Percentiles rank a stretch among this genome's conserved stretches.
These are phyloP conservation scores for Botryobasidium botryosum DNA, from an alignment of 768 basidiomycete genomes.

Conservation along the genomic window DNA sequence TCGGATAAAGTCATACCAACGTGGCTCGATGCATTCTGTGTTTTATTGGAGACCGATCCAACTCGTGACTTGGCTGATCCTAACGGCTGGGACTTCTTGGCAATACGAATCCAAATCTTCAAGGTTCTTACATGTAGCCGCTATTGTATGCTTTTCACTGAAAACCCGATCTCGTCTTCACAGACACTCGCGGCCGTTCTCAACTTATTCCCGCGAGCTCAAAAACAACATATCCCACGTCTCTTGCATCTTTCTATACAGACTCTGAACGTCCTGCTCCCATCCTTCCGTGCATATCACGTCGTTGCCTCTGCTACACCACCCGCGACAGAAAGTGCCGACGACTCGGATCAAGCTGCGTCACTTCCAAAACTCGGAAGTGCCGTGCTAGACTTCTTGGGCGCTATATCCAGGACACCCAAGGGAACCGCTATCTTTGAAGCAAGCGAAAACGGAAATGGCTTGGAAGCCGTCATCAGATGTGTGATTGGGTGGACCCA, in stretches of 20 bases:
- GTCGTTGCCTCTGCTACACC: conserved; percentile 23
- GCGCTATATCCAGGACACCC: too few relatives aligned
- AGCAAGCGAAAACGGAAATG: conserved; percentile 21
- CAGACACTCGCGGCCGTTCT: conserved; percentile 70
- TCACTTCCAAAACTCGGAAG: conserved; percentile 63
- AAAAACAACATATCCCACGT: conserved; percentile 29
- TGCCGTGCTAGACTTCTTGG: conserved; percentile 66
- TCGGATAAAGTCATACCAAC: conserved; percentile 62
- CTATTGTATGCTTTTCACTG: neutral
- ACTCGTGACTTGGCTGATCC: conserved; percentile 39
- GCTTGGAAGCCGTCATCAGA: conserved; percentile 31
- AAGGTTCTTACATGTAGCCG: conserved; percentile 31
- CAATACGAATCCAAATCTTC: conserved; percentile 70
- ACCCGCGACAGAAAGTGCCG: conserved; percentile 43
- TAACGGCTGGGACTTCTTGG: conserved; percentile 64
- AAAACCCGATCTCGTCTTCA: neutral
- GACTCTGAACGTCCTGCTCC: conserved; percentile 42
- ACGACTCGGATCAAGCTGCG: conserved; percentile 44
- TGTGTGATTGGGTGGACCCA: conserved; percentile 55
- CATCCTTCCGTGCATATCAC: conserved; percentile 21
- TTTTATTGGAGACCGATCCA: conserved; percentile 49
- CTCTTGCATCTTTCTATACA: conserved; percentile 18
- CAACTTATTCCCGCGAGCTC: conserved; percentile 60
- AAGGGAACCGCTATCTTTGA: too few relatives aligned
- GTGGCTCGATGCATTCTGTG: conserved; percentile 85